Evolutionary conservation across 169 alveolate species (phyloP).

Genomic region (Eimeria tenella): DNA sequence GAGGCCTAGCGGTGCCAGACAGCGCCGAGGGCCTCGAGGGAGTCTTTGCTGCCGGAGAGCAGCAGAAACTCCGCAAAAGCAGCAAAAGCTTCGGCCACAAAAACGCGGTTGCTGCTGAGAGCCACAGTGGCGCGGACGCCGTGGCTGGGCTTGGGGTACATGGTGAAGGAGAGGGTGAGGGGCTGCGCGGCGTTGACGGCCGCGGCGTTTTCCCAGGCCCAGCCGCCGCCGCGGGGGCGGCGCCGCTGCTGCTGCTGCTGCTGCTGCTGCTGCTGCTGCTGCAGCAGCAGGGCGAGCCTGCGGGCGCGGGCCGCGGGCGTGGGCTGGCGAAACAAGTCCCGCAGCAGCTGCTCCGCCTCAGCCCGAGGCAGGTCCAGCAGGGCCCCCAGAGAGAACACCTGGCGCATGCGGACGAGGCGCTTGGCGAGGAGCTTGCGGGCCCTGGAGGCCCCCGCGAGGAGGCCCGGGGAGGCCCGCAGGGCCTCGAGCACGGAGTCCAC

Average conservation of each 20-base stretch:
- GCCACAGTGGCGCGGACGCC: constrained; percentile 4
- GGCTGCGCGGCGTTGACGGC: neutral
- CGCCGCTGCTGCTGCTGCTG: neutral
- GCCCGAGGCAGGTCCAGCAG: neutral
- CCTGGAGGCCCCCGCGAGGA: neutral
- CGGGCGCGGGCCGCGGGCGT: neutral
- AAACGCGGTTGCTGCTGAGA: neutral
- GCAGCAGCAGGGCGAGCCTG: neutral
- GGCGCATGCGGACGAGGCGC: too few species aligned
- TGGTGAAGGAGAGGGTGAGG: neutral
- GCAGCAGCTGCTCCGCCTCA: neutral
- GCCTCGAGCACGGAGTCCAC: neutral
- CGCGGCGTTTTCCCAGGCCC: neutral
- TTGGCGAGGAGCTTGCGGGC: neutral
- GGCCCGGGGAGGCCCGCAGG: neutral
- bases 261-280: neutral
- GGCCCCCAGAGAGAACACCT: too few species aligned
- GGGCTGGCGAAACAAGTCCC: neutral
- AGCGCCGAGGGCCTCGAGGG: too few species aligned
- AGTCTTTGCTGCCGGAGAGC: too few species aligned
- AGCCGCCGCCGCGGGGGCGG: too few species aligned
- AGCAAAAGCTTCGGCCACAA: neutral
- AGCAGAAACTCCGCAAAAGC: neutral
- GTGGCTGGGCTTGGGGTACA: constrained; percentile 1
- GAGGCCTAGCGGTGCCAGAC: too few species aligned